Evolutionary conservation across 1,139 yeast species (phyloP).

Genomic region (Yamadazyma sp.): DNA sequence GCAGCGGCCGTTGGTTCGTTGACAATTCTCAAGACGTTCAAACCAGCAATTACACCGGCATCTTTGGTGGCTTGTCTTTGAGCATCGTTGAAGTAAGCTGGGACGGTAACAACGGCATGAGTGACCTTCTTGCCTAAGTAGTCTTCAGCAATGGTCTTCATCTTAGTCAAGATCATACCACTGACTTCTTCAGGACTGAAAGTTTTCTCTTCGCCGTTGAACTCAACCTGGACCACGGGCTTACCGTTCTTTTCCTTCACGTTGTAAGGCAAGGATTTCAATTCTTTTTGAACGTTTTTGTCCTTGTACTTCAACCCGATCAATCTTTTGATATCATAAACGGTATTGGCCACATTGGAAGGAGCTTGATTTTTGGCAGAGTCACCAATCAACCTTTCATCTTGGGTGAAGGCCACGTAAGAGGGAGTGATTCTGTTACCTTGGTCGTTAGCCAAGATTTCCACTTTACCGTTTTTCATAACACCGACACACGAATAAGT

Average conservation of each 20-base stretch:
- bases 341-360: constrained; percentile 73
- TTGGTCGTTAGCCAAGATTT: constrained; percentile 90
- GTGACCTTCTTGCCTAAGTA: constrained; percentile 86
- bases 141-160: constrained; percentile 93
- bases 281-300: constrained; percentile 75
- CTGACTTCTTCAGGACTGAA: constrained; percentile 91
- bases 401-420: constrained; percentile 81
- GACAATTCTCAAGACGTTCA: constrained; percentile 90
- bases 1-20: constrained; percentile 99
- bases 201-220: constrained; percentile 63
- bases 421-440: constrained; percentile 96
- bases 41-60: constrained; percentile 96
- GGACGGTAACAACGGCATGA: constrained; percentile 95
- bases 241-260: constrained; percentile 71
- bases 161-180: constrained; percentile 87
- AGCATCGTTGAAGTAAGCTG: constrained; percentile 97
- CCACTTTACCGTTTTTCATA: constrained; percentile 89
- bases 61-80: constrained; percentile 99
- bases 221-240: constrained; percentile 76
- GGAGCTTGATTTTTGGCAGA: constrained; percentile 95
- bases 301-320: constrained; percentile 80
- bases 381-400: constrained; percentile 89
- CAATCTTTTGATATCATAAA: constrained; percentile 83
- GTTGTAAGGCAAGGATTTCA: constrained; percentile 77
- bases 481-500: constrained; percentile 91